phyloP scores from a whole-genome alignment of 1,284 basidiomycete species.

The Gyrodon tennesseensis region DNA sequence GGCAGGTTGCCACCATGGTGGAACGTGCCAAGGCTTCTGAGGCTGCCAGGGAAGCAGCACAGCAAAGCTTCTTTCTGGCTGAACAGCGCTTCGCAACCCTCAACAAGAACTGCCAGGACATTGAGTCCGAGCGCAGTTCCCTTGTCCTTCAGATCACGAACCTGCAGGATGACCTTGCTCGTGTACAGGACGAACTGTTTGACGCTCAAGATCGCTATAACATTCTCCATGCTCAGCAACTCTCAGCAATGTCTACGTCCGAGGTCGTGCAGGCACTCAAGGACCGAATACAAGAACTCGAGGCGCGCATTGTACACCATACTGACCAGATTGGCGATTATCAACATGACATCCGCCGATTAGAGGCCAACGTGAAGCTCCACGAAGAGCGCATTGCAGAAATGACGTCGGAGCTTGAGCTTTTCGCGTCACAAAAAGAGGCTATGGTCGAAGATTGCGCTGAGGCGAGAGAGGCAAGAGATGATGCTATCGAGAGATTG shows the following conservation, averaged over 20 bases:
- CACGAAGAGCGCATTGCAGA: slow-evolving; percentile 71
- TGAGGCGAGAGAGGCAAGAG: slow-evolving; percentile 66
- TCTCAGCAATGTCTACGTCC: slow-evolving; percentile 58
- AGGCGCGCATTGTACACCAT: slow-evolving; percentile 58
- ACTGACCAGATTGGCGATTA: slow-evolving; percentile 71
- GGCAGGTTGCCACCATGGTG: slow-evolving; percentile 41
- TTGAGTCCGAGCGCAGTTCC: slow-evolving; percentile 64
- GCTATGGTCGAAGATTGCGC: slow-evolving; percentile 80
- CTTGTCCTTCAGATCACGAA: slow-evolving; percentile 62
- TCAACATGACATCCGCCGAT: slow-evolving; percentile 69
- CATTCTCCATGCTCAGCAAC: slow-evolving; percentile 61
- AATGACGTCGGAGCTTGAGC: slow-evolving; percentile 66
- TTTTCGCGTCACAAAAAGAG: slow-evolving; percentile 61
- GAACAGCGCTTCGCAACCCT: slow-evolving; percentile 46
- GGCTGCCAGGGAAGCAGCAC: slow-evolving; percentile 45
- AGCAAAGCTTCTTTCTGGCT: slow-evolving; percentile 34
- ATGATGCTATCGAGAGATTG: slow-evolving; percentile 54
- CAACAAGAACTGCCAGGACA: slow-evolving; percentile 50
- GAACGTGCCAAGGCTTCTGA: slow-evolving; percentile 42
- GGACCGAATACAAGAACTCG: slow-evolving; percentile 64
- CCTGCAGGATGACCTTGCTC: slow-evolving; percentile 57
- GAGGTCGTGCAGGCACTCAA: slow-evolving; percentile 58
- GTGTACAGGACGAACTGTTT: slow-evolving; percentile 54
- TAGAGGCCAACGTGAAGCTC: slow-evolving; percentile 68
- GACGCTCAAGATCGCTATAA: slow-evolving; percentile 60